Conservation (phyloP, 2,329 filamentous ascomycete species). For the Aspergillus japonicus region DNA sequence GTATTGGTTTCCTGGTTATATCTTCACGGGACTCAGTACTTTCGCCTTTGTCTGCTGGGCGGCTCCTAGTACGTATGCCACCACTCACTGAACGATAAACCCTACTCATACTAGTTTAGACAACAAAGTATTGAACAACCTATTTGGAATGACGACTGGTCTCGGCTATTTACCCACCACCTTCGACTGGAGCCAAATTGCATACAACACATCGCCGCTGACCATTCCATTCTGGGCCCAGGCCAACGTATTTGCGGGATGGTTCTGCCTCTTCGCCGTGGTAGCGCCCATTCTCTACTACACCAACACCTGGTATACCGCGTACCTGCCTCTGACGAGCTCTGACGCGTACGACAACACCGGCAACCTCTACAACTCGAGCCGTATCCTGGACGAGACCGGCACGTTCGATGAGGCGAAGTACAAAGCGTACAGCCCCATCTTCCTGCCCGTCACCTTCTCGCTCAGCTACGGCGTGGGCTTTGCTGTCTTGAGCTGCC, state of each 20-base stretch:
- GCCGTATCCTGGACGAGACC: slow-evolving; percentile 54
- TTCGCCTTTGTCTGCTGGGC: slow-evolving; percentile 45
- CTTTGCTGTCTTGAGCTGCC: slow-evolving; percentile 61
- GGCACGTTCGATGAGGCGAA: slow-evolving; percentile 55
- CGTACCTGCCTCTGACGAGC: slow-evolving; percentile 30
- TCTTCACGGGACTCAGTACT: slow-evolving; percentile 30
- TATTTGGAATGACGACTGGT: slow-evolving; percentile 40
- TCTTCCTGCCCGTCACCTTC: slow-evolving; percentile 60
- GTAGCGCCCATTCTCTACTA: slow-evolving; percentile 35
- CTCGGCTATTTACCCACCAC: slow-evolving; percentile 52
- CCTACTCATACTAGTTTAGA: slow-evolving; percentile 32
- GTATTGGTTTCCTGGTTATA: slow-evolving; percentile 31
- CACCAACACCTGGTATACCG: slow-evolving; percentile 31
- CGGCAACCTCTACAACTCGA: slow-evolving; percentile 57
- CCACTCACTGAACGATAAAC: background rate
- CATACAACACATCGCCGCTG: slow-evolving; percentile 26
- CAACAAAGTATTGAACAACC: slow-evolving; percentile 40
- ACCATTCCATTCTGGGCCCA: slow-evolving; percentile 38
- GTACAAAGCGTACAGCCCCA: slow-evolving; percentile 61
- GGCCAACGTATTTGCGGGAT: slow-evolving; percentile 40
- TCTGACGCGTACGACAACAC: slow-evolving; percentile 39
- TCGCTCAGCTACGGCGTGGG: slow-evolving; percentile 53
- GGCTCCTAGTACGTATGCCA: slow-evolving; percentile 36
- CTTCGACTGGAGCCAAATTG: slow-evolving; percentile 51
- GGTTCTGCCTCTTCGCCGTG: slow-evolving; percentile 38